Percentiles rank a stretch among this genome's conserved stretches.
Conservation (phyloP, 2,329 filamentous ascomycete species). For the Mycosphaerella arachidis region DNA sequence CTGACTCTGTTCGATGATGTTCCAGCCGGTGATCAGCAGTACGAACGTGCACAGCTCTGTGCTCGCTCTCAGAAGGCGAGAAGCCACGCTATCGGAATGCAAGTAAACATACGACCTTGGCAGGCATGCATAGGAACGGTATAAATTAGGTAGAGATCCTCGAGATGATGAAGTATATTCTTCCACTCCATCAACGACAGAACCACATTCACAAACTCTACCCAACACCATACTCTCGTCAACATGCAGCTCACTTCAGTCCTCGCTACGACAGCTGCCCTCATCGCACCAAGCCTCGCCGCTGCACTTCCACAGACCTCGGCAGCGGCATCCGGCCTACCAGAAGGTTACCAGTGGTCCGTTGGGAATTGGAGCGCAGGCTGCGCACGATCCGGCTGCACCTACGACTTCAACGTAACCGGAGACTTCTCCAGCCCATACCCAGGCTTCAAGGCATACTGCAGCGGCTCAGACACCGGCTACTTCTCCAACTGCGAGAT, state of each 20-base stretch:
- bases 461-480: slow-evolving; percentile 8
- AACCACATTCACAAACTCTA: neutral
- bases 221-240: neutral
- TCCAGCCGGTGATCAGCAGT: neutral
- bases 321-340: neutral
- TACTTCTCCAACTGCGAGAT: slow-evolving; percentile 11
- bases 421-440: neutral
- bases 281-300: neutral
- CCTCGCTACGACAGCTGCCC: slow-evolving; percentile 1
- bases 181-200: neutral
- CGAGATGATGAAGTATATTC: neutral
- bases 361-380: slow-evolving; percentile 10
- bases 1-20: neutral
- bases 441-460: slow-evolving; percentile 14
- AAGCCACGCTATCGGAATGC: neutral
- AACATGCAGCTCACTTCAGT: slow-evolving; percentile 8
- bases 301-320: neutral
- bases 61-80: neutral
- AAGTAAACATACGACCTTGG: neutral
- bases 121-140: neutral
- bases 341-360: slow-evolving; percentile 6
- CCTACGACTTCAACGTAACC: slow-evolving; percentile 16
- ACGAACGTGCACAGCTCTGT: neutral
- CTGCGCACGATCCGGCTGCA: slow-evolving; percentile 8
- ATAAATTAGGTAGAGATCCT: neutral